phyloP scores from a whole-genome alignment of 768 basidiomycete genomes.

The Fomitopsis pulvina region DNA sequence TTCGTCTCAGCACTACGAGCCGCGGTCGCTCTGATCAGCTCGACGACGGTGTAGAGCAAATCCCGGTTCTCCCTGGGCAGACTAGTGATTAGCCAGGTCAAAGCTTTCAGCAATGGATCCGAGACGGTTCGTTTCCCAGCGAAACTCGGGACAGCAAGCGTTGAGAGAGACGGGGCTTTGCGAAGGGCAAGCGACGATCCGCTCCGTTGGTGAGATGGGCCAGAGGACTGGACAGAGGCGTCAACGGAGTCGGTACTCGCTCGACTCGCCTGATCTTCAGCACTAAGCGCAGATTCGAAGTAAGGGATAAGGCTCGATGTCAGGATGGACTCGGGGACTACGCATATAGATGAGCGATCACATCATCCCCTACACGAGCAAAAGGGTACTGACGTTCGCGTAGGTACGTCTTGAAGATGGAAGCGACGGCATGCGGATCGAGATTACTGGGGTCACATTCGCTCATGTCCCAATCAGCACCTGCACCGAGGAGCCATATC shows the following conservation, averaged over 20 bases:
- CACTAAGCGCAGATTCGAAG: constrained; percentile 72
- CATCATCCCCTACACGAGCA: constrained; percentile 4
- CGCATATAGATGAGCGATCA: constrained; percentile 7
- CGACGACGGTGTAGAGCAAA: constrained; percentile 73
- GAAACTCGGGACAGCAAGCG: constrained; percentile 68
- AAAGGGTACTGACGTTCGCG: constrained; percentile 70
- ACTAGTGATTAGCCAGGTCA: constrained; percentile 56
- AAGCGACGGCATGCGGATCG: constrained; percentile 92
- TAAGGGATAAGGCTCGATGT: constrained; percentile 63
- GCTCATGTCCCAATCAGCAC: constrained; percentile 81
- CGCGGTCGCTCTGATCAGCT: constrained; percentile 74
- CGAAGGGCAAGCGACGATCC: constrained; percentile 37
- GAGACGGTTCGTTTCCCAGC: constrained; percentile 57
- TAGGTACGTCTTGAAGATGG: constrained; percentile 87
- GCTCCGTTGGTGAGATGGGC: constrained; percentile 1
- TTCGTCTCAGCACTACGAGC: constrained; percentile 66
- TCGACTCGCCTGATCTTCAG: constrained; percentile 38
- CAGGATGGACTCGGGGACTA: constrained; percentile 85
- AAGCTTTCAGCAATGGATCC: constrained; percentile 43
- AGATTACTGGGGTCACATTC: constrained; percentile 78
- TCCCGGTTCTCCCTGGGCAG: constrained; percentile 81
- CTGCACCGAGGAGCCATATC: constrained; percentile 27
- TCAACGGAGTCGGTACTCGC: constrained; percentile 10
- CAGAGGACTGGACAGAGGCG: constrained; percentile 3
- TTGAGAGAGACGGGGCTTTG: constrained; percentile 77